phyloP scores from a whole-genome alignment of 352 stramenopile genomes.

The Phytophthora vignae region DNA sequence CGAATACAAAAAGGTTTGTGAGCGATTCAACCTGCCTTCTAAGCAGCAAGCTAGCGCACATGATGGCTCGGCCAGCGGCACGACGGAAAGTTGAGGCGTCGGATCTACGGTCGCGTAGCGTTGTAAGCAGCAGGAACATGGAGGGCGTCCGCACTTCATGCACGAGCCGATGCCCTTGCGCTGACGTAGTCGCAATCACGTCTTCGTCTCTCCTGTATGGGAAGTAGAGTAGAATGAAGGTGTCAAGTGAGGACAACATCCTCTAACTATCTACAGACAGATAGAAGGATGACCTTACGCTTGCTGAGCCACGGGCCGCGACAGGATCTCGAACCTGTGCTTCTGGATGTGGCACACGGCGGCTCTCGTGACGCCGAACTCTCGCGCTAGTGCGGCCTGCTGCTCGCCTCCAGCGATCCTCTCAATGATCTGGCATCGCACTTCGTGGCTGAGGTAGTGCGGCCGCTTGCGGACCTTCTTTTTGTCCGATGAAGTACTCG shows the following conservation, averaged over 20 bases:
- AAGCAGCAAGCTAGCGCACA: background rate
- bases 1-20: background rate
- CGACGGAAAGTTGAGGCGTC: background rate
- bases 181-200: background rate
- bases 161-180: background rate
- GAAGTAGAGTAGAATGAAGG: background rate
- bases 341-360: conserved; percentile 14
- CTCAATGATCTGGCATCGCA: conserved; percentile 7
- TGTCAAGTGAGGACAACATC: too few species aligned
- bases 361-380: conserved; percentile 3
- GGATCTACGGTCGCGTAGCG: background rate
- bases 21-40: background rate
- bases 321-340: conserved; percentile 1
- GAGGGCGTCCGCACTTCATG: conserved; percentile 6
- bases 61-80: conserved; percentile 1
- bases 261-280: too few species aligned
- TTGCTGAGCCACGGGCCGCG: background rate
- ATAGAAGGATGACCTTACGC: background rate
- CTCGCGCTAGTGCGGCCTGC: conserved; percentile 2
- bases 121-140: conserved; percentile 2
- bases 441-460: conserved; percentile 7
- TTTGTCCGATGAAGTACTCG: background rate
- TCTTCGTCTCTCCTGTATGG: background rate
- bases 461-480: conserved; percentile 2
- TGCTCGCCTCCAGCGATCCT: conserved; percentile 5